phyloP scores from a whole-genome alignment of 257 asterid genomes.

The Fraxinus quadrangulata region DNA sequence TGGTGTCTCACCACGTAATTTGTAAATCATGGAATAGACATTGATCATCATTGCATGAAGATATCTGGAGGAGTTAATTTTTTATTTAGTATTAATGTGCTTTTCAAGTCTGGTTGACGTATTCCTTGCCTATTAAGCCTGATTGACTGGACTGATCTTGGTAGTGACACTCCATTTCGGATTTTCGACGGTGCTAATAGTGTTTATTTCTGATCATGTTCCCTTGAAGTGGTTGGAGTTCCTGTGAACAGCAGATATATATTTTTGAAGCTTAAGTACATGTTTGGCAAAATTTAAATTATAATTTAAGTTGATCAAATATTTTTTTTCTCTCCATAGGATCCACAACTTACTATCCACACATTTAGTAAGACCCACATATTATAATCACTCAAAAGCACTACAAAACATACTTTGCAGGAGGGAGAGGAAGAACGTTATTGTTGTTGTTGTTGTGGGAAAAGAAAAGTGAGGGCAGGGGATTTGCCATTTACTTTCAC shows the following conservation, averaged over 20 bases:
- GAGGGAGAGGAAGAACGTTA: background rate
- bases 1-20: background rate
- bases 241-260: background rate
- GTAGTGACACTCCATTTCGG: background rate
- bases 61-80: background rate
- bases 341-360: too few relatives aligned
- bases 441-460: too few relatives aligned
- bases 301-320: too few relatives aligned
- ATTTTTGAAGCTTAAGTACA: background rate
- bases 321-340: too few relatives aligned
- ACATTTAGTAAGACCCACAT: too few relatives aligned
- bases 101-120: background rate
- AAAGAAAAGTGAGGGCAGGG: background rate
- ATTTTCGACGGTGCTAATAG: background rate
- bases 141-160: background rate
- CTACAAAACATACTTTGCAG: background rate
- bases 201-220: background rate
- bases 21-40: background rate
- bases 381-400: too few relatives aligned
- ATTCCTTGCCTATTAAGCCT: background rate
- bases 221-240: background rate
- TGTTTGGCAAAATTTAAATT: too few relatives aligned
- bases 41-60: conserved; percentile 1
- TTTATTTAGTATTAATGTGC: background rate
- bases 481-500: background rate